phyloP scores from a whole-genome alignment of 73 alveolate genomes.

The Tetrahymena malaccensis region DNA sequence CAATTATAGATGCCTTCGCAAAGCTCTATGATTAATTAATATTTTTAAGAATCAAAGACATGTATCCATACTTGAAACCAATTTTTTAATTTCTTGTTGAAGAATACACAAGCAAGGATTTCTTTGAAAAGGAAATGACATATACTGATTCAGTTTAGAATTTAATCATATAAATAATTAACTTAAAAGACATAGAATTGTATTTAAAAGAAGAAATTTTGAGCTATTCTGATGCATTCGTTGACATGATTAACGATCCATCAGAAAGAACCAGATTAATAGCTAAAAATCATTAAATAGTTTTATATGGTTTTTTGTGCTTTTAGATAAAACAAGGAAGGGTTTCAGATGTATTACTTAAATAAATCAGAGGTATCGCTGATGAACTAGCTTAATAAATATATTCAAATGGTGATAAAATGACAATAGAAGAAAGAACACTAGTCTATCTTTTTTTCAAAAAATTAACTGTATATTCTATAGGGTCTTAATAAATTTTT shows the following conservation, averaged over 20 bases:
- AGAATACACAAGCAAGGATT: not conserved
- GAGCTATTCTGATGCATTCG: not conserved
- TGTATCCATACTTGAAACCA: not conserved
- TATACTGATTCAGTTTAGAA: not conserved
- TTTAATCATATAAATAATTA: not conserved
- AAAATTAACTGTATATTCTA: not conserved
- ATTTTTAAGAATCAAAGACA: not conserved
- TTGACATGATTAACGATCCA: not conserved
- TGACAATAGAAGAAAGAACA: not conserved
- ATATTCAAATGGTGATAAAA: not conserved
- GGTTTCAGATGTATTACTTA: not conserved
- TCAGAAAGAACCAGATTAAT: not conserved
- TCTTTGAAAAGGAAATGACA: not conserved
- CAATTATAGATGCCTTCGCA: not conserved
- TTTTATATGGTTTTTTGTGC: not conserved
- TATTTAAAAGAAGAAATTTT: not conserved
- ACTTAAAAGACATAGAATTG: not conserved
- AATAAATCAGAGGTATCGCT: not conserved
- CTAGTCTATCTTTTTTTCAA: not conserved
- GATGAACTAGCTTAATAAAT: not conserved
- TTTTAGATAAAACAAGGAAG: not conserved
- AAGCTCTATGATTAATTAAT: not conserved
- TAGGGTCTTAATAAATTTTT: not conserved
- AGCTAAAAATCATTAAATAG: not conserved
- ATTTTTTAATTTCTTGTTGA: not conserved